Conservation (phyloP, 306 rosid genomes). For the Bauhinia variegata region DNA sequence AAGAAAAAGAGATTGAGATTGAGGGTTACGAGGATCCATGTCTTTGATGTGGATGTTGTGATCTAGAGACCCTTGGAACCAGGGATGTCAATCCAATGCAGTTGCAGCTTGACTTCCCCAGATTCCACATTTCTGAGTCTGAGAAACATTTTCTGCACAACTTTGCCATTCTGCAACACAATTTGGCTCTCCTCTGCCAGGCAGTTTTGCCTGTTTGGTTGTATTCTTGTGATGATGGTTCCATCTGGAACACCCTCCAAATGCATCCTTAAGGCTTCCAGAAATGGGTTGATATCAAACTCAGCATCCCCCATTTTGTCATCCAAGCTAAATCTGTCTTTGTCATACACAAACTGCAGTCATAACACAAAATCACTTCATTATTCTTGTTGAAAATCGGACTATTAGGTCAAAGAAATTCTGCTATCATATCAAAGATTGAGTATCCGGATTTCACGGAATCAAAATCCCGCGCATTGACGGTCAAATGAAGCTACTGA, state of each 20-base stretch:
- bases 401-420: no score
- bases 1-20: no score
- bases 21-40: no score
- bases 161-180: slow-evolving; percentile 52
- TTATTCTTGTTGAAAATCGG: no score
- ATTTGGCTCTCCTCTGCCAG: slow-evolving; percentile 75
- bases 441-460: no score
- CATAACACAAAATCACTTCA: slow-evolving; percentile 4
- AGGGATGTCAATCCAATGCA: slow-evolving; percentile 79
- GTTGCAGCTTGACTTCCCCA: slow-evolving; percentile 76
- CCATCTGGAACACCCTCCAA: slow-evolving; percentile 49
- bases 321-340: slow-evolving; percentile 63
- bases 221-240: slow-evolving; percentile 54
- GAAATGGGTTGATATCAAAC: slow-evolving; percentile 53
- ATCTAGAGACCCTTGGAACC: slow-evolving; percentile 54
- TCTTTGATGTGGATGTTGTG: no score
- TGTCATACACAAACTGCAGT: slow-evolving; percentile 75
- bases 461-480: no score
- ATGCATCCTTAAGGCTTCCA: slow-evolving; percentile 52
- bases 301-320: slow-evolving; percentile 94
- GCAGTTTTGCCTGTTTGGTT: slow-evolving; percentile 63
- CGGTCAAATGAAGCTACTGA: no score
- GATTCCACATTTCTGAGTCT: slow-evolving; percentile 76
- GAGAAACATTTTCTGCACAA: slow-evolving; percentile 64
- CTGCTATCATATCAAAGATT: no score